Base-by-base conservation (phyloP, 192 early-diverging fungal species). In the Jimgerdemannia lactiflua region DNA sequence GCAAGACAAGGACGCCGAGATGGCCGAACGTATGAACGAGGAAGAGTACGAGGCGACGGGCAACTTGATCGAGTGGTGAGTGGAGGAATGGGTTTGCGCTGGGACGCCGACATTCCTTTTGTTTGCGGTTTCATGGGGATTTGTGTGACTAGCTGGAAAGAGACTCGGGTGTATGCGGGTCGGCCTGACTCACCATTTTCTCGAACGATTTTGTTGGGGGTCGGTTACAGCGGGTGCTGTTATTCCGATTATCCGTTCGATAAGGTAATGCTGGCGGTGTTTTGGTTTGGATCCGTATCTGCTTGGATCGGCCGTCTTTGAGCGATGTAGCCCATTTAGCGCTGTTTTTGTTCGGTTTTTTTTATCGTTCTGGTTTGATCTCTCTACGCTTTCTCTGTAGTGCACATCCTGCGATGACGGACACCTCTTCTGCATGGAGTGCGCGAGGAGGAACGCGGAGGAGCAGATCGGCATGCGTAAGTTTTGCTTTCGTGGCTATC, bases 391-490 rank as follows among this genome's bases (percentile, higher is more conserved):
- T 29, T 59, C 14, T 10, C 14, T 59, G 49, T 14, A 59, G 49
- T 59, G 49, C 49, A 59, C 49, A 10, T 59, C 49, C 14, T 89
- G 88, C 64, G 86, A 88, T 41, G 88, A 88, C n/a, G 88, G 85
- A 3, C 88, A 89, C 73, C 67, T 88, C 42, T 89, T 89, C 70
- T 89, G 88, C 64, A 67, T 82, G 4, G 79, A 83, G 42, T 89
- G 88, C 70, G 82, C 86, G 7, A 72, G 82, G 8, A 72, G 83
- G n/a, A 81, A 80, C 3, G 87, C 87, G 42, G 88, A 89, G 49
- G 82, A 78, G 10, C 77, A 83, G 64, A 83, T 89, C 3, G 86
- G 86, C 6, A 59, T 59, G 49, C 49, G 49, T 59, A 59, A 59
- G 49, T 14, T 14, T 29, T 29, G 29, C 29, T 29, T 29, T 29